phyloP scores from a whole-genome alignment of 202 grass and related monocot species.

The Carex sylvatica region DNA sequence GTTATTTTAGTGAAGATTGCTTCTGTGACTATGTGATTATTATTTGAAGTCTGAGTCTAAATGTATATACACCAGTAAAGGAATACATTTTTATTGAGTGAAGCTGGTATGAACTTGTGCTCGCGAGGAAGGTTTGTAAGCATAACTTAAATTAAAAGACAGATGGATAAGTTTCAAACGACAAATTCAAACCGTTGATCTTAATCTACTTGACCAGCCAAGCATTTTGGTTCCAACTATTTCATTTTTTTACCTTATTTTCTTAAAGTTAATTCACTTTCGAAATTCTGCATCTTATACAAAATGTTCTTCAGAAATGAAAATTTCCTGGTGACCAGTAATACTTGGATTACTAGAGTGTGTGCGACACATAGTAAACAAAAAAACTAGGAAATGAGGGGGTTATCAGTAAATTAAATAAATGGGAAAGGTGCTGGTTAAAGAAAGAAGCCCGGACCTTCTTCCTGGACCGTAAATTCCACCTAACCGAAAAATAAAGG shows the following conservation, averaged over 20 bases:
- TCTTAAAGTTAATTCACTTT: no score
- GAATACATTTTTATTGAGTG: no score
- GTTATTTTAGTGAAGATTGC: neutral
- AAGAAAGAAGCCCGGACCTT: conserved; percentile 51
- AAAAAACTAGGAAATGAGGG: neutral
- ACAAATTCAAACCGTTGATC: no score
- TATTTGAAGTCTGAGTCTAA: neutral
- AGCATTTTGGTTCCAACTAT: no score
- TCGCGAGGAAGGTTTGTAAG: neutral
- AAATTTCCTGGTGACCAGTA: neutral
- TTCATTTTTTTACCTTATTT: no score
- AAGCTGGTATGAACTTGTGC: neutral
- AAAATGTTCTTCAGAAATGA: no score
- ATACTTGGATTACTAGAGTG: conserved; percentile 11
- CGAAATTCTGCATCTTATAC: no score
- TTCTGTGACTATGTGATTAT: neutral
- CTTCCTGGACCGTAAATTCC: conserved; percentile 94
- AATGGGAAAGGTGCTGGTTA: neutral
- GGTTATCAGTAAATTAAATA: conserved; percentile 12
- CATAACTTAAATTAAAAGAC: neutral
- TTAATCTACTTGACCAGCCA: no score
- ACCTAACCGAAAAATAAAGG: conserved; percentile 72
- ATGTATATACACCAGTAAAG: neutral
- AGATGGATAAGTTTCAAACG: no score
- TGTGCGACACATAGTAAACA: neutral